Evolutionary conservation across 2,329 filamentous ascomycete genomes (phyloP).

Genomic region (Microcyclospora pomicola): DNA sequence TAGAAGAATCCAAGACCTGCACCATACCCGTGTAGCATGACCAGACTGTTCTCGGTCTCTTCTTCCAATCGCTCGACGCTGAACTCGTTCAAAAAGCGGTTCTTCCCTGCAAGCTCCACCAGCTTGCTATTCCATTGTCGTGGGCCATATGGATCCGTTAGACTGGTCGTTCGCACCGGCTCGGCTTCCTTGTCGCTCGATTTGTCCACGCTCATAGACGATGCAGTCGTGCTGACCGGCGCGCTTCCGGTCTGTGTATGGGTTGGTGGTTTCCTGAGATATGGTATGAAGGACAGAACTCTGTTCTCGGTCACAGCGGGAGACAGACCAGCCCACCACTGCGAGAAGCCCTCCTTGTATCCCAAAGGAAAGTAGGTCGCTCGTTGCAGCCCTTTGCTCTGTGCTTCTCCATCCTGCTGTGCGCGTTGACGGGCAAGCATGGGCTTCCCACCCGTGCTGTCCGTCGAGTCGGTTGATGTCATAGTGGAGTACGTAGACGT

Average conservation of each 20-base stretch:
- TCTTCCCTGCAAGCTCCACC: slow-evolving; percentile 70
- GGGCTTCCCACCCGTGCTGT: slow-evolving; percentile 13
- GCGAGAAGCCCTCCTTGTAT: slow-evolving; percentile 79
- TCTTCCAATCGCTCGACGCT: slow-evolving; percentile 75
- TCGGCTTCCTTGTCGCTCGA: slow-evolving; percentile 21
- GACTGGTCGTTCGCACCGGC: slow-evolving; percentile 30
- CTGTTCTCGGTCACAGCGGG: slow-evolving; percentile 74
- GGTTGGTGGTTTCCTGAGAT: slow-evolving; percentile 58
- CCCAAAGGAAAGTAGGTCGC: slow-evolving; percentile 57
- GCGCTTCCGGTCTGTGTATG: slow-evolving; percentile 50
- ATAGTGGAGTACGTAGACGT: slow-evolving; percentile 15
- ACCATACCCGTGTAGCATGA: slow-evolving; percentile 94
- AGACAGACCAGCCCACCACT: slow-evolving; percentile 88
- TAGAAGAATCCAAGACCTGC: slow-evolving; percentile 96
- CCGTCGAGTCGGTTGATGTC: slow-evolving; percentile 14
- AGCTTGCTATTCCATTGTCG: slow-evolving; percentile 76
- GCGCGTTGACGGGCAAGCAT: slow-evolving; percentile 23
- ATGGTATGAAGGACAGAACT: slow-evolving; percentile 74
- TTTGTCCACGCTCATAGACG: slow-evolving; percentile 25
- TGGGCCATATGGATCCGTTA: slow-evolving; percentile 66
- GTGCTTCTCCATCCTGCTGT: slow-evolving; percentile 13
- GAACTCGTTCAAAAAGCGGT: slow-evolving; percentile 84
- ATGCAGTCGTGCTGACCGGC: slow-evolving; percentile 29
- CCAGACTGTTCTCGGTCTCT: slow-evolving; percentile 66
- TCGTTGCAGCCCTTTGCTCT: slow-evolving; percentile 3